Percentiles rank a stretch among this genome's conserved stretches.
phyloP scores from a whole-genome alignment of 805 yeast genomes.

The Hermanozyma aechmeae region DNA sequence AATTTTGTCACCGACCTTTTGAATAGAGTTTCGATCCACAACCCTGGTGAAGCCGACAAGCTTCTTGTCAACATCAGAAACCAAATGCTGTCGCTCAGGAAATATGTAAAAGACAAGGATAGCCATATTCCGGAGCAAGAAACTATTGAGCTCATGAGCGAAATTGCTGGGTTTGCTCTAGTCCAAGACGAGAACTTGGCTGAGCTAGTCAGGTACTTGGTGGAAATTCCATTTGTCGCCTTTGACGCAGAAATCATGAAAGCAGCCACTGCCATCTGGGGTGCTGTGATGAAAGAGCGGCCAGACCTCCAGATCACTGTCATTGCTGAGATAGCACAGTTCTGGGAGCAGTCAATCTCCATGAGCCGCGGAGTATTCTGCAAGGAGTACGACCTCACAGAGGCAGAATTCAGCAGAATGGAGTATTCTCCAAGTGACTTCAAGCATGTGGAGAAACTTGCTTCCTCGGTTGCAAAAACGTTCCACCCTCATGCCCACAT shows the following conservation, averaged over 20 bases:
- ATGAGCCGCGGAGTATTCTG: conserved; percentile 58
- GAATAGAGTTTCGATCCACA: conserved; percentile 19
- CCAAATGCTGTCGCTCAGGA: conserved; percentile 13
- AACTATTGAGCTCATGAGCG: conserved; percentile 36
- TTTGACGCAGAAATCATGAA: conserved; percentile 54
- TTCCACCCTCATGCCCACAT: conserved; percentile 64
- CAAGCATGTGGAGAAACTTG: conserved; percentile 41
- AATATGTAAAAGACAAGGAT: conserved; percentile 2
- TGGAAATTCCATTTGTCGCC: conserved; percentile 59
- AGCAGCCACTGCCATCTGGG: conserved; percentile 71
- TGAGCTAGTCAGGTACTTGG: conserved; percentile 41
- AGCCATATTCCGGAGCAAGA: conserved; percentile 13
- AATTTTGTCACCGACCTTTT: conserved; percentile 25
- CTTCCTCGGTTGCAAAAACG: conserved; percentile 37
- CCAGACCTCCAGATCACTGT: conserved; percentile 50
- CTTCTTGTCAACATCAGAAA: conserved; percentile 19
- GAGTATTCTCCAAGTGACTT: conserved; percentile 82
- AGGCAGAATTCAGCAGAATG: conserved; percentile 67
- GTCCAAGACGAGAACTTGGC: conserved; percentile 31
- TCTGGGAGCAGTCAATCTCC: conserved; percentile 61
- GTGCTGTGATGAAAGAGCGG: conserved; percentile 61
- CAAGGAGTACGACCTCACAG: conserved; percentile 39
- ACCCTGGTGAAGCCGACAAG: conserved; percentile 16
- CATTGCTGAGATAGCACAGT: conserved; percentile 56
- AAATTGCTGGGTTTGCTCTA: conserved; percentile 28